Conservation (phyloP, 805 yeast species). For the Jamesozyma hellenica region DNA sequence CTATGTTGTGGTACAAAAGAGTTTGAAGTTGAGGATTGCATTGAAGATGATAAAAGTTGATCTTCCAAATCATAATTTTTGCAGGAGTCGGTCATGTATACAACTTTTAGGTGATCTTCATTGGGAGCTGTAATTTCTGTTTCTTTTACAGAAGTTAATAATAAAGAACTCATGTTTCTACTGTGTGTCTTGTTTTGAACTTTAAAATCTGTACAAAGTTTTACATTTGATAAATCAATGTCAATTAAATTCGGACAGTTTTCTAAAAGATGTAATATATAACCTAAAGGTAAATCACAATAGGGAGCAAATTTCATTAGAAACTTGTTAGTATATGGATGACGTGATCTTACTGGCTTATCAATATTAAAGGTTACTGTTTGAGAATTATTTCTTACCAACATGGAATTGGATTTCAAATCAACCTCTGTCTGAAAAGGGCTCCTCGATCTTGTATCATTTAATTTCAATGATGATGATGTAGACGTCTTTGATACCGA, state of each 20-base stretch:
- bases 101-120: constrained; percentile 15
- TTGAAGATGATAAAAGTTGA: background rate
- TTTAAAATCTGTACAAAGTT: constrained; percentile 59
- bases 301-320: constrained; percentile 52
- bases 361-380: background rate
- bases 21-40: background rate
- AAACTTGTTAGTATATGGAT: constrained; percentile 55
- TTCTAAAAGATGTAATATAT: constrained; percentile 55
- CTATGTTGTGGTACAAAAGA: constrained; percentile 1
- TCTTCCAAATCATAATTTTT: constrained; percentile 18
- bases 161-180: constrained; percentile 8
- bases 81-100: constrained; percentile 24
- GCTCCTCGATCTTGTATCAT: background rate
- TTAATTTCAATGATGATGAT: background rate
- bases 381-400: background rate
- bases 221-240: constrained; percentile 50
- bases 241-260: constrained; percentile 51
- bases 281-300: constrained; percentile 75
- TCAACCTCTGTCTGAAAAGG: background rate
- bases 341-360: constrained; percentile 23
- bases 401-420: background rate
- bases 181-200: constrained; percentile 9
- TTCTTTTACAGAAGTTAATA: constrained; percentile 15
- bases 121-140: constrained; percentile 5
- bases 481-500: background rate